Conservation (phyloP, 2,329 filamentous ascomycete genomes). For the Microcera coccophila region DNA sequence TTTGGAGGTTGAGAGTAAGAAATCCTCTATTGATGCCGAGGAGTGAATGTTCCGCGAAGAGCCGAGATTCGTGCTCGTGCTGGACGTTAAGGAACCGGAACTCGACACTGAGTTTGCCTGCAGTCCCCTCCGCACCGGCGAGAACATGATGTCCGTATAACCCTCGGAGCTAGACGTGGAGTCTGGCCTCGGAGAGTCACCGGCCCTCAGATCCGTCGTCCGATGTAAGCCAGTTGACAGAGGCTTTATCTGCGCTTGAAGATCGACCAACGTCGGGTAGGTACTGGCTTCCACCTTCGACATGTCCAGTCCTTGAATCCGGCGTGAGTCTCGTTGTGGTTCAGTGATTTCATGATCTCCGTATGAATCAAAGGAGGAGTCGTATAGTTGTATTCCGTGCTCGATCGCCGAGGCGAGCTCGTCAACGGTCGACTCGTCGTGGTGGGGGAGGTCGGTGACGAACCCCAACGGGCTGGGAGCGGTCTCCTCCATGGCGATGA, state of each 20-base stretch:
- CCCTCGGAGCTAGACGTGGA: background rate
- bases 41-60: conserved; percentile 2
- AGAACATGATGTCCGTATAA: conserved; percentile 8
- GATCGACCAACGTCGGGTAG: conserved; percentile 43
- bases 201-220: background rate
- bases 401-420: conserved; percentile 34
- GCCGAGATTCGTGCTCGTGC: conserved; percentile 5
- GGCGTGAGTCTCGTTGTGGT: conserved; percentile 13
- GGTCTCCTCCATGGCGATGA: no score
- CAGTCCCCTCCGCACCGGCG: conserved; percentile 1
- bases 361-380: conserved; percentile 45
- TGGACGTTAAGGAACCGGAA: conserved; percentile 11
- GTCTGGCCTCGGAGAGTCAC: conserved; percentile 8
- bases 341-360: conserved; percentile 36
- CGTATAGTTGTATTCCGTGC: conserved; percentile 33
- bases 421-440: conserved; percentile 24
- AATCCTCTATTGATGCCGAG: conserved; percentile 31
- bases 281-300: conserved; percentile 39
- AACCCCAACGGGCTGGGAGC: no score
- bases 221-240: conserved; percentile 1
- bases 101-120: conserved; percentile 12
- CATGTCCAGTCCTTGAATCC: conserved; percentile 29
- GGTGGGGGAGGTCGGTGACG: conserved; percentile 16
- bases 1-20: conserved; percentile 37
- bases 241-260: conserved; percentile 38